Percentiles rank a stretch among this genome's conserved stretches.
Conservation (phyloP, 345 rosid species). For the Gynandropsis gynandra region DNA sequence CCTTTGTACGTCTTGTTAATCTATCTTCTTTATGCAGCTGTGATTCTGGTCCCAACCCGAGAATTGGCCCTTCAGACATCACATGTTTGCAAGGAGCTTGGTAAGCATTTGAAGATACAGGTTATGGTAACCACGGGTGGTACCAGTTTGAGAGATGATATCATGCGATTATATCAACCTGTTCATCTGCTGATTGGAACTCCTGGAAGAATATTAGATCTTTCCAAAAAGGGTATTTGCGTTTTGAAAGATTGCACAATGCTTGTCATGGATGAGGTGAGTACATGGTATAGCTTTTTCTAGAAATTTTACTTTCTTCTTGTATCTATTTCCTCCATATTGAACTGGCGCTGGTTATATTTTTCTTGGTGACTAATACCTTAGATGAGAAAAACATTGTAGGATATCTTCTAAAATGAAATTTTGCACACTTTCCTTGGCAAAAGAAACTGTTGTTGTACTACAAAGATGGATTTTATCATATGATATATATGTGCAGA, state of each 20-base stretch:
- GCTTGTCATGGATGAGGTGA: constrained; percentile 98
- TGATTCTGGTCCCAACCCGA: constrained; percentile 85
- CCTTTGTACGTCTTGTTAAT: constrained; percentile 13
- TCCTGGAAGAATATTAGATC: constrained; percentile 93
- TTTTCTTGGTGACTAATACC: background rate
- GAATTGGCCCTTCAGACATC: constrained; percentile 95
- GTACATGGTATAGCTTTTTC: constrained; percentile 2
- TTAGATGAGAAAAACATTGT: background rate
- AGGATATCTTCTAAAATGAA: background rate
- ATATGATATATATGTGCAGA: background rate
- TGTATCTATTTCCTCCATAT: background rate
- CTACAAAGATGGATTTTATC: background rate
- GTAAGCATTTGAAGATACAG: constrained; percentile 83
- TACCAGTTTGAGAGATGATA: constrained; percentile 94
- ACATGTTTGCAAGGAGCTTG: constrained; percentile 95
- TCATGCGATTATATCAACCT: constrained; percentile 89
- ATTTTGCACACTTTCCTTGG: background rate
- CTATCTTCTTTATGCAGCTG: constrained; percentile 41
- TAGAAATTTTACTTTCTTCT: background rate
- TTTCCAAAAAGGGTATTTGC: constrained; percentile 87
- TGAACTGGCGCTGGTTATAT: no score
- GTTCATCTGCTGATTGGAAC: constrained; percentile 91
- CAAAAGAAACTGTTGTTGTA: constrained; percentile 1
- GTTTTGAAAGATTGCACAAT: constrained; percentile 81
- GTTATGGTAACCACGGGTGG: constrained; percentile 99